These are phyloP conservation scores for Fusarium drepaniforme DNA, from an alignment of 2,329 filamentous ascomycete species.

Conservation along the genomic window DNA sequence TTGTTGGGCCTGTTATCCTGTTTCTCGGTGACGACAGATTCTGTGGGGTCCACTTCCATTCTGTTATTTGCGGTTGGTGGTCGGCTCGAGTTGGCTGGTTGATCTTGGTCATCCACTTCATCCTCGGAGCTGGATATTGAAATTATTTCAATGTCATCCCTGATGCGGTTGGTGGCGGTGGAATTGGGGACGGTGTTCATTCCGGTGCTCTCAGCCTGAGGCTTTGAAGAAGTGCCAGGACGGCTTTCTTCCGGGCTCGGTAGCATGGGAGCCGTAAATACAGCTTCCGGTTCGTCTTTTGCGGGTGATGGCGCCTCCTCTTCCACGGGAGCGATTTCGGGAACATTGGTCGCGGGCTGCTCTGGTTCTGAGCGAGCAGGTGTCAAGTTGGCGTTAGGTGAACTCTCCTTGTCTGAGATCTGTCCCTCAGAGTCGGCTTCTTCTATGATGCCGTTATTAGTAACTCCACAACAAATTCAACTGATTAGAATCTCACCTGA, in stretches of 20 bases:
- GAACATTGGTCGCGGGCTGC: background rate
- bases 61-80: background rate
- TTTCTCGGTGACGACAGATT: background rate
- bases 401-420: background rate
- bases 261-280: background rate
- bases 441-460: background rate
- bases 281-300: no score
- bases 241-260: background rate
- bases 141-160: background rate
- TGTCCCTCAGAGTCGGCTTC: background rate
- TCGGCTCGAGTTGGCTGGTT: background rate
- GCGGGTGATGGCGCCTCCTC: background rate
- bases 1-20: background rate
- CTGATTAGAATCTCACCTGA: background rate
- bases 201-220: background rate
- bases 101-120: background rate
- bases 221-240: background rate
- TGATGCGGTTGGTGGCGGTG: background rate
- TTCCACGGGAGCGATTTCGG: background rate
- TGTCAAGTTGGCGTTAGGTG: background rate
- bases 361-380: background rate
- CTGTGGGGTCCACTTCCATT: background rate
- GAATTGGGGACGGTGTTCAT: background rate
- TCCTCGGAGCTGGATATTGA: background rate
- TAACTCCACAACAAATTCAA: background rate